Base-by-base conservation (phyloP, 2,329 filamentous ascomycete species). In the Aspergillus uvarum region DNA sequence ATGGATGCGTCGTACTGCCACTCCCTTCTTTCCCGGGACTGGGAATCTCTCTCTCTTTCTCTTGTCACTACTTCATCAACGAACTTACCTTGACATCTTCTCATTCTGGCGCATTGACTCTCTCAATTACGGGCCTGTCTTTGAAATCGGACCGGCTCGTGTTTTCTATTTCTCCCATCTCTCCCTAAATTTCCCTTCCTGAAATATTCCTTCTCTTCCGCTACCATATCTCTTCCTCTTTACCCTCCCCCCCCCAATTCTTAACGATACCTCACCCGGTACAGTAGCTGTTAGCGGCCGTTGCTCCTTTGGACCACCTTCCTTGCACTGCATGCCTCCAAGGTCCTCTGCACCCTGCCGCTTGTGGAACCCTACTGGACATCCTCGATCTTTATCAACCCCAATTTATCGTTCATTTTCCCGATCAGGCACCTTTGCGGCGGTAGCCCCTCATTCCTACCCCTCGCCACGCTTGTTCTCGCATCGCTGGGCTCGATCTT, bases 251-350 rank as follows among this genome's bases (percentile, higher is more conserved):
- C 42, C 16, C 24, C 8, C 47, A 8, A 49, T 19, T 26, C 42
- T 48, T 26, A 31, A 44, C 32, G 51, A 56, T 56, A 52, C 52
- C 26, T 54, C 44, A 42, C 53, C 26, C 26, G 32, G 32, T 35
- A 35, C 56, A 54, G 50, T 35, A 48, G 51, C 51, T 42, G 53
- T 24, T 57, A 54, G 58, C 21, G 58, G 54, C 58, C 47, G 54
- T 42, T 44, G 21, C 35, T 52, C 47, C 29, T 44, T 44, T 26
- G 6, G 38, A 44, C 32, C 24, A 29, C 55, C 26, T 47, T 63
- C 63, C 26, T 58, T 58, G 62, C 62, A 63, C 67, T 66, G 69
- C 54, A 75, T 75, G 73, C 69, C 65, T 69, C 64, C 73, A 76
- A 75, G 74, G 74, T 76, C 67, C 73, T 68, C 70, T 63, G 59